phyloP scores from a whole-genome alignment of 805 yeast genomes.

The Wickerhamomyces bovis region DNA sequence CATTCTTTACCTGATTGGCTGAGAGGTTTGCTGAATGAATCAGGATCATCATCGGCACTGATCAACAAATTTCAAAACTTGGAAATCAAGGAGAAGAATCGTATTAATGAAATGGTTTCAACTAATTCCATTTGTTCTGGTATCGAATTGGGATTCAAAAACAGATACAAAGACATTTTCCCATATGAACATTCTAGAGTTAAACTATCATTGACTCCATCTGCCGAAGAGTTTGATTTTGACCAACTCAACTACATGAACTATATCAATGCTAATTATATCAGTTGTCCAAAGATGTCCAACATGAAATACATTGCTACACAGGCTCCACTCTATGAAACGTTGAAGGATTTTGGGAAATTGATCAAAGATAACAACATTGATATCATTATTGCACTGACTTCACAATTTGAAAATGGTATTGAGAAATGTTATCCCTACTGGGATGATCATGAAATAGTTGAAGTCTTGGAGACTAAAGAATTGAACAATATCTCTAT shows the following conservation, averaged over 20 bases:
- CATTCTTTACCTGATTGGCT: conserved; percentile 51
- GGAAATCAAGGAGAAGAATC: conserved; percentile 62
- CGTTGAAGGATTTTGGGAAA: conserved; percentile 82
- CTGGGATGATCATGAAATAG: conserved; percentile 61
- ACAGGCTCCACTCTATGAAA: conserved; percentile 78
- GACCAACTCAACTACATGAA: conserved; percentile 24
- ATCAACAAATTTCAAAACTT: conserved; percentile 53
- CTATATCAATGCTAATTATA: conserved; percentile 85
- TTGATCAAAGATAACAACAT: conserved; percentile 59
- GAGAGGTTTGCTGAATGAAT: conserved; percentile 19
- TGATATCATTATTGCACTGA: conserved; percentile 66
- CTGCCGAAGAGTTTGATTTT: background rate
- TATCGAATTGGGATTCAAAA: conserved; percentile 73
- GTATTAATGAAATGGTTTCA: conserved; percentile 43
- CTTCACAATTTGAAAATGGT: conserved; percentile 70
- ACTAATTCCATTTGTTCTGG: conserved; percentile 37
- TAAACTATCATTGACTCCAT: conserved; percentile 31
- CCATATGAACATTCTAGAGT: conserved; percentile 87
- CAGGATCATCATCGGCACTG: conserved; percentile 24
- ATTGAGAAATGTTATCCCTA: conserved; percentile 77
- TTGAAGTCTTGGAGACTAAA: conserved; percentile 5
- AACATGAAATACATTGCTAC: conserved; percentile 64
- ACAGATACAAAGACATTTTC: conserved; percentile 83
- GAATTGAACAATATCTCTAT: conserved; percentile 25
- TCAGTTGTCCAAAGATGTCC: conserved; percentile 26